Conservation (phyloP, 768 basidiomycete species). For the Kwoniella heveanensis region DNA sequence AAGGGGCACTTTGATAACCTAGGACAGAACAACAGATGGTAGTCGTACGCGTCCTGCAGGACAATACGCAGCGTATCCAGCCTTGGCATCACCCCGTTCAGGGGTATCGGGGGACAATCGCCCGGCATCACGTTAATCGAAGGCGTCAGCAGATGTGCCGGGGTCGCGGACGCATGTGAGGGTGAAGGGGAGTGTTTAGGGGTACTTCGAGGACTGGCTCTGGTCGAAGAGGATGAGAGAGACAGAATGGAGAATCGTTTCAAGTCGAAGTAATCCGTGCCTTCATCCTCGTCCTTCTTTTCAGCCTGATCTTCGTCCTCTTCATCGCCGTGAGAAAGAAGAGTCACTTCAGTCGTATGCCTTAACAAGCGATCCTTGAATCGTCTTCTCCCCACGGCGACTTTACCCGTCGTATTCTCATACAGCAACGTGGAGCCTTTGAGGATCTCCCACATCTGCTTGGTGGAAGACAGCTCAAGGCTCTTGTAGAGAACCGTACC, state of each 20-base stretch:
- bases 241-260: constrained; percentile 8
- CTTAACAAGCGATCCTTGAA: constrained; percentile 24
- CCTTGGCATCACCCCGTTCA: constrained; percentile 8
- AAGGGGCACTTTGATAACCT: constrained; percentile 9
- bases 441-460: constrained; percentile 5
- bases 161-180: not conserved
- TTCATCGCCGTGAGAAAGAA: constrained; percentile 22
- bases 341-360: constrained; percentile 10
- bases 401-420: constrained; percentile 15
- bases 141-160: not conserved
- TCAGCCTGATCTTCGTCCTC: constrained; percentile 9
- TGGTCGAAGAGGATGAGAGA: constrained; percentile 7
- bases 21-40: constrained; percentile 22
- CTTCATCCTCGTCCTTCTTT: not conserved
- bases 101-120: constrained; percentile 12
- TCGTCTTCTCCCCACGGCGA: constrained; percentile 9
- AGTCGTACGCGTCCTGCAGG: constrained; percentile 21
- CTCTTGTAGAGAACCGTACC: constrained; percentile 22
- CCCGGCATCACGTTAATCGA: constrained; percentile 1
- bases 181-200: constrained; percentile 4
- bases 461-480: not conserved
- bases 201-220: not conserved
- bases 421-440: constrained; percentile 6
- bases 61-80: constrained; percentile 10
- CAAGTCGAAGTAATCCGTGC: constrained; percentile 11